Conservation (phyloP, 2,329 filamentous ascomycete genomes). For the Colletotrichum coccodes region DNA sequence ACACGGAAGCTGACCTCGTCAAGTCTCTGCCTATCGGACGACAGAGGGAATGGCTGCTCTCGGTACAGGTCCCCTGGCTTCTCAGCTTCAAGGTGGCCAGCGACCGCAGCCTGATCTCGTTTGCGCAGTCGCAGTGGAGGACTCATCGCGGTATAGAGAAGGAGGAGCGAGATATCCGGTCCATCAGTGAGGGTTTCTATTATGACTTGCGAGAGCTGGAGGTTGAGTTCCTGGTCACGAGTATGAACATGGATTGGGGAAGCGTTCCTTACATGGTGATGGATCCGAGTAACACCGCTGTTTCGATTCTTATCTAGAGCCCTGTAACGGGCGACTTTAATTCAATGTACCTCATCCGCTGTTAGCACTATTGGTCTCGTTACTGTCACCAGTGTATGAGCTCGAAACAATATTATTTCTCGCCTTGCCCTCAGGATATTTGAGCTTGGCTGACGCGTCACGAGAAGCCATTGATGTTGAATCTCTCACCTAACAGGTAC, state of each 20-base stretch:
- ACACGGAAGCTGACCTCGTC: constrained; percentile 46
- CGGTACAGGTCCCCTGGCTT: constrained; percentile 55
- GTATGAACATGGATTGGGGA: constrained; percentile 43
- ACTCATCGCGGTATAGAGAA: constrained; percentile 39
- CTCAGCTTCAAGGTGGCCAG: constrained; percentile 54
- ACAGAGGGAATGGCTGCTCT: constrained; percentile 55
- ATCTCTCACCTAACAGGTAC: no score
- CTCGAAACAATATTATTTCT: no score
- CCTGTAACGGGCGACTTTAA: no score
- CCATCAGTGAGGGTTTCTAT: constrained; percentile 41
- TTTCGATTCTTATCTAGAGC: constrained; percentile 41
- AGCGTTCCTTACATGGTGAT: constrained; percentile 50
- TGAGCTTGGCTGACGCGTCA: no score
- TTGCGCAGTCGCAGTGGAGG: constrained; percentile 49
- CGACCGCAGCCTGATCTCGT: constrained; percentile 51
- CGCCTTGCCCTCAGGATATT: no score
- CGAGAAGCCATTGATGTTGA: no score
- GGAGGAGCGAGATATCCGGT: constrained; percentile 36
- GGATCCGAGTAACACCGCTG: constrained; percentile 48
- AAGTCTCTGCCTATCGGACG: constrained; percentile 53
- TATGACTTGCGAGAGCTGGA: constrained; percentile 40
- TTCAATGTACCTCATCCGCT: no score
- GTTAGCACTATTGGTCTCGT: no score
- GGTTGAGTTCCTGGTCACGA: constrained; percentile 42
- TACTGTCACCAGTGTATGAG: no score